These are phyloP conservation scores for Colletotrichum lupini DNA, from an alignment of 2,329 filamentous ascomycete species.

Conservation along the genomic window DNA sequence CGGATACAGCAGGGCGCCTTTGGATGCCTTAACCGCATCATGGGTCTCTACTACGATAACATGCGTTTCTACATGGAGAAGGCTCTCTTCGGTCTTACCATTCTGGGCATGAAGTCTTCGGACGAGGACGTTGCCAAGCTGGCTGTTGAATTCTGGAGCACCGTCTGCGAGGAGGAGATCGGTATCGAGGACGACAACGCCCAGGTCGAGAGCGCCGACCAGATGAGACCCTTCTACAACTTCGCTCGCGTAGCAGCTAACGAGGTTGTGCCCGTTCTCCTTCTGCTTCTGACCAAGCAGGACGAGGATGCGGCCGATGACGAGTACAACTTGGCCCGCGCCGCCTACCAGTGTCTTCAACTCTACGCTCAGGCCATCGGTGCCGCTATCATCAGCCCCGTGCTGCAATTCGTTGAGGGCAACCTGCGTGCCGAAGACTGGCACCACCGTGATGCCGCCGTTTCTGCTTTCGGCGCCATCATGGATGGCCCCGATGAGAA, in stretches of 20 bases:
- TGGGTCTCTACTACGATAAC: constrained; percentile 98
- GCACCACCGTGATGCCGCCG: constrained; percentile 94
- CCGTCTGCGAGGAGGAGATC: constrained; percentile 99
- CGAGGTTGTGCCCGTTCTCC: constrained; percentile 92
- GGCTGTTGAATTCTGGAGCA: constrained; percentile 99
- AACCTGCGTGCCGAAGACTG: constrained; percentile 93
- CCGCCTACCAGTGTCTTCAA: constrained; percentile 95
- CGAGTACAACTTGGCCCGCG: constrained; percentile 96
- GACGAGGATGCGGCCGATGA: constrained; percentile 97
- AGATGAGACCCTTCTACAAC: constrained; percentile 93
- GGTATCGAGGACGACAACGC: constrained; percentile 97
- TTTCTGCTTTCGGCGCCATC: constrained; percentile 96
- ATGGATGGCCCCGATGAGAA: constrained; percentile 98
- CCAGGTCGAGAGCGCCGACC: constrained; percentile 80
- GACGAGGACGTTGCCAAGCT: constrained; percentile 99
- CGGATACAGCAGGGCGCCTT: constrained; percentile 96
- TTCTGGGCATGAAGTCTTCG: constrained; percentile 97
- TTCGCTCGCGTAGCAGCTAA: constrained; percentile 92
- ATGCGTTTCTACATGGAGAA: constrained; percentile 99
- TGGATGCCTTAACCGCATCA: constrained; percentile 97
- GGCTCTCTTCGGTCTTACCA: constrained; percentile 95
- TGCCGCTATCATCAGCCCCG: constrained; percentile 83
- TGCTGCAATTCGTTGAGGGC: constrained; percentile 90
- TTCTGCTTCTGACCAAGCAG: constrained; percentile 92
- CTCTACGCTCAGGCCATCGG: constrained; percentile 95